These are phyloP conservation scores for Phytophthora megakarya DNA, from an alignment of 352 stramenopile genomes.

Conservation along the genomic window DNA sequence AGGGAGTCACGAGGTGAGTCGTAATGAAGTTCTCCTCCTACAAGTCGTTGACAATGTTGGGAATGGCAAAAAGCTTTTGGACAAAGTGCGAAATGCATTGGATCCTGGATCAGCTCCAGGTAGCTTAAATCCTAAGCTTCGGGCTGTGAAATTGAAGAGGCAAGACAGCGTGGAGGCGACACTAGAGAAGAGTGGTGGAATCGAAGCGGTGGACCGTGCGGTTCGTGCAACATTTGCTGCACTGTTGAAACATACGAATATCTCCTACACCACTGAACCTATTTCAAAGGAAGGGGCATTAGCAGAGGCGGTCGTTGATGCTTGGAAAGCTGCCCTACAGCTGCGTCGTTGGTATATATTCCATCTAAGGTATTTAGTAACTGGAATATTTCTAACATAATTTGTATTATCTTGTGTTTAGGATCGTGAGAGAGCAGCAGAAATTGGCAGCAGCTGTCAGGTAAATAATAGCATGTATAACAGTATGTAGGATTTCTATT, in stretches of 20 bases:
- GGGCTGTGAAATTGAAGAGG: constrained; percentile 66
- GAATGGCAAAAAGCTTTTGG: constrained; percentile 77
- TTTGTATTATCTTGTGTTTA: constrained; percentile 22
- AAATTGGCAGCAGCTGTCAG: constrained; percentile 72
- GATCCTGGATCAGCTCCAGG: constrained; percentile 49
- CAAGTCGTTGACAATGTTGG: constrained; percentile 81
- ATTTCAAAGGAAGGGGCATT: constrained; percentile 62
- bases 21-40: constrained; percentile 63
- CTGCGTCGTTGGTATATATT: constrained; percentile 77
- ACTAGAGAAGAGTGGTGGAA: constrained; percentile 84
- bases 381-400: constrained; percentile 2
- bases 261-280: constrained; percentile 68
- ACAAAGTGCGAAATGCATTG: constrained; percentile 76
- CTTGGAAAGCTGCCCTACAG: constrained; percentile 77
- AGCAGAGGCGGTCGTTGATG: constrained; percentile 72
- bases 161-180: constrained; percentile 86
- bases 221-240: constrained; percentile 82
- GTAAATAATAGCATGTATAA: constrained; percentile 27
- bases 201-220: constrained; percentile 80
- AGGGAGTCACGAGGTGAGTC: constrained; percentile 17
- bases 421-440: constrained; percentile 89
- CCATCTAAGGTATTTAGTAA: not conserved
- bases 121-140: constrained; percentile 64
- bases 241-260: constrained; percentile 82
- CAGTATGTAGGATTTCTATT: not conserved